Percentiles rank a stretch among this genome's conserved stretches.
Evolutionary conservation across 1,284 basidiomycete genomes (phyloP).

Genomic region (Sphaerobolus stellatus): DNA sequence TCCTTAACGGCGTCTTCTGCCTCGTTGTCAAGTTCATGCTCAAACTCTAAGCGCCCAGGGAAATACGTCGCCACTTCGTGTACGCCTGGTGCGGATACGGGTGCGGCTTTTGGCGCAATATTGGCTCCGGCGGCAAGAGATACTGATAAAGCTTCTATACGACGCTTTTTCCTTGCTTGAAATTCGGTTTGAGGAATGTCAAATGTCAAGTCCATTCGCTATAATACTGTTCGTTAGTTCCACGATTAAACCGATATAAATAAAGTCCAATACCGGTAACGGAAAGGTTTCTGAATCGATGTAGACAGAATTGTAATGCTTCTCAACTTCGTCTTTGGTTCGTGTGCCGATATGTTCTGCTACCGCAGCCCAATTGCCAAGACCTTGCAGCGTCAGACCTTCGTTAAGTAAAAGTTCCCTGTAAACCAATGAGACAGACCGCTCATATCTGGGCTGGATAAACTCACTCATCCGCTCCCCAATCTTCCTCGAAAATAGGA

Average conservation of each 20-base stretch:
- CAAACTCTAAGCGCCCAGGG: constrained; percentile 96
- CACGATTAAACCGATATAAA: constrained; percentile 5
- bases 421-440: constrained; percentile 13
- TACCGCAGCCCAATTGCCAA: constrained; percentile 98
- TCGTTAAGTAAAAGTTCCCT: constrained; percentile 91
- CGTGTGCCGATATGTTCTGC: constrained; percentile 95
- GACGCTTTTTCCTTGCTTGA: constrained; percentile 81
- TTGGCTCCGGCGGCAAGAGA: constrained; percentile 60
- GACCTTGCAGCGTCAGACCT: constrained; percentile 84
- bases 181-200: constrained; percentile 79
- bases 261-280: constrained; percentile 56
- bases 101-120: constrained; percentile 61
- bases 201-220: constrained; percentile 72
- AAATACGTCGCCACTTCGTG: constrained; percentile 95
- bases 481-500: constrained; percentile 93
- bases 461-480: constrained; percentile 95
- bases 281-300: constrained; percentile 79
- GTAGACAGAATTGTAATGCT: constrained; percentile 86
- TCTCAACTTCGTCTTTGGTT: constrained; percentile 91
- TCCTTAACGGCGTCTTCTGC: constrained; percentile 96
- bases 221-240: constrained; percentile 11
- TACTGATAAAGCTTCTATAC: constrained; percentile 64
- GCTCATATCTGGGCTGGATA: background rate
- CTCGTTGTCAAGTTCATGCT: constrained; percentile 95
- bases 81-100: constrained; percentile 91